A percentile compares a stretch with the other conserved stretches of the same genome.
Conservation (phyloP, 306 rosid species). For the Rosa chinensis region DNA sequence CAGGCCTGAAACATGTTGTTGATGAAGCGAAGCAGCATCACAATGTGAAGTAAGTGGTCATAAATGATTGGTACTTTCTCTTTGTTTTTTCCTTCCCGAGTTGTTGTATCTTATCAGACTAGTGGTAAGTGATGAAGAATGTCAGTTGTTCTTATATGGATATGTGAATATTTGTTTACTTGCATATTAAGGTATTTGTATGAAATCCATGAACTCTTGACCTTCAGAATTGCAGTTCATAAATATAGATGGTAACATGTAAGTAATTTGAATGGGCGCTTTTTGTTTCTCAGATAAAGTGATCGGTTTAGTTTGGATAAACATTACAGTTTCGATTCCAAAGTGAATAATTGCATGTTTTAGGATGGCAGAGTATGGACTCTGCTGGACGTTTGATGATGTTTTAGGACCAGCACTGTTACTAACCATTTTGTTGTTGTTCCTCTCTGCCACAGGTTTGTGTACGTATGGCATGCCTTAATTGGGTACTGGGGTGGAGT, state of each 20-base stretch:
- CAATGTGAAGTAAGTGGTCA: slow-evolving; percentile 72
- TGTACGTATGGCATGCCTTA: slow-evolving; percentile 96
- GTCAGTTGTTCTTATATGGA: neutral
- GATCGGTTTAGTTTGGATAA: neutral
- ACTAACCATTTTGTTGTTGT: slow-evolving; percentile 1
- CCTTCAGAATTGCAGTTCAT: neutral
- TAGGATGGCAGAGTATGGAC: neutral
- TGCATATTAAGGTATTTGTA: neutral
- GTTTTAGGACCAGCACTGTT: neutral
- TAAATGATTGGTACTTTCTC: slow-evolving; percentile 15
- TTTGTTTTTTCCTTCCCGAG: neutral
- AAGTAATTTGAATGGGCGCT: neutral
- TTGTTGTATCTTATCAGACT: neutral
- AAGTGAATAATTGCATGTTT: neutral
- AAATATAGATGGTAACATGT: neutral
- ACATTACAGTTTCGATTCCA: neutral
- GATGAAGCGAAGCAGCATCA: slow-evolving; percentile 77
- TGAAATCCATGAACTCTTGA: neutral
- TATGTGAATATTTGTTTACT: neutral
- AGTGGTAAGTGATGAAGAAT: neutral
- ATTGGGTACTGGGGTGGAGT: slow-evolving; percentile 99
- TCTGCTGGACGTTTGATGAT: neutral
- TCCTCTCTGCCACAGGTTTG: slow-evolving; percentile 46
- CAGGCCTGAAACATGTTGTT: slow-evolving; percentile 86
- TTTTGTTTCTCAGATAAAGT: neutral